Conservation (phyloP, 208 protist genomes). For the Entamoeba invadens region DNA sequence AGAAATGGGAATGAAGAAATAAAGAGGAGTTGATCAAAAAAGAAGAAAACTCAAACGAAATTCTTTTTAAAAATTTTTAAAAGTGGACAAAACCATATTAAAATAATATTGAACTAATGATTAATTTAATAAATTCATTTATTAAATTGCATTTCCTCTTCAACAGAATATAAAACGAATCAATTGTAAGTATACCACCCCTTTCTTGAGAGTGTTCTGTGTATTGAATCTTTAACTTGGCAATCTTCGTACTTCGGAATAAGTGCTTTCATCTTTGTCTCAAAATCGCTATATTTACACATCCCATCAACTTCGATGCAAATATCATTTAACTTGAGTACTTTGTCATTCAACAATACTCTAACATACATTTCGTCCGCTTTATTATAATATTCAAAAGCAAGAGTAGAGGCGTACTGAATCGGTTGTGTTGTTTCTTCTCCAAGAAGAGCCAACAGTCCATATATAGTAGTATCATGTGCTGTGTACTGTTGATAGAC, state of each 20-base stretch:
- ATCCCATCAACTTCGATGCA: not conserved
- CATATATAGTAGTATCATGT: not conserved
- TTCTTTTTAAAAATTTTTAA: no score
- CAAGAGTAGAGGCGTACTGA: not conserved
- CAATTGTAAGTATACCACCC: not conserved
- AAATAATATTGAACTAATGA: no score
- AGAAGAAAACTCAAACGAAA: no score
- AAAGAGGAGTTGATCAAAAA: no score
- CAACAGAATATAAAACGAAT: not conserved
- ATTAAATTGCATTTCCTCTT: no score
- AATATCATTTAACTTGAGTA: not conserved
- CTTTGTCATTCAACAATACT: not conserved
- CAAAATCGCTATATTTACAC: not conserved
- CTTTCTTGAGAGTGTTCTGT: not conserved
- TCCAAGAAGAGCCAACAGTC: not conserved
- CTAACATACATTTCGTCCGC: not conserved
- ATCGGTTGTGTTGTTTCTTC: not conserved
- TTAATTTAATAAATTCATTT: no score
- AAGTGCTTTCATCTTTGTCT: not conserved
- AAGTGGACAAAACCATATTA: no score
- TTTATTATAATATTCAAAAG: not conserved
- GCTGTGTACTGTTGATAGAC: not conserved
- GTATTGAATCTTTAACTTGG: no score
- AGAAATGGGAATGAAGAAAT: no score
- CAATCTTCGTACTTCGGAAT: not conserved